Conservation (phyloP, 208 protist species). For the Leishmania gerbilli region DNA sequence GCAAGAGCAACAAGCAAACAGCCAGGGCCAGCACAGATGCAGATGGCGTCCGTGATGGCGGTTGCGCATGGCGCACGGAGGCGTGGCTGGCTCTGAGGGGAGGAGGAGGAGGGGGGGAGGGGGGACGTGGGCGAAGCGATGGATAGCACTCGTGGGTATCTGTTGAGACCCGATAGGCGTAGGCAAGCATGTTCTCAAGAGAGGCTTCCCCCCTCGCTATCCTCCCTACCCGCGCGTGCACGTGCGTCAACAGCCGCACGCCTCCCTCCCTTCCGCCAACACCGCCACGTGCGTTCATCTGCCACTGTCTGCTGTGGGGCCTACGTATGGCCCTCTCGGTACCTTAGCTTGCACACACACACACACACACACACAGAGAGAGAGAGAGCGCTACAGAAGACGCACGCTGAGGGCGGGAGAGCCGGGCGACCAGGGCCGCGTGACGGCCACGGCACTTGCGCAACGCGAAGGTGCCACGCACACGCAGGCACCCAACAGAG, state of each 20-base stretch:
- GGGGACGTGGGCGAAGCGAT: background rate
- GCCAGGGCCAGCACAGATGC: background rate
- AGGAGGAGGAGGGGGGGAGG: background rate
- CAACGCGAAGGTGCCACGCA: too few species aligned
- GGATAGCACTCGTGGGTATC: background rate
- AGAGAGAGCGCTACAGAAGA: too few species aligned
- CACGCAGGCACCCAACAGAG: background rate
- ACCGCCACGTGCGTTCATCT: background rate
- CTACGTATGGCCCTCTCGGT: too few species aligned
- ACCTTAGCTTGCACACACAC: too few species aligned
- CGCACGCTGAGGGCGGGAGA: too few species aligned
- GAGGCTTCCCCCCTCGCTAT: too few species aligned
- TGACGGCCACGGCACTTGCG: too few species aligned
- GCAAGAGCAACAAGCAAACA: background rate
- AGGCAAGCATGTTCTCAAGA: too few species aligned
- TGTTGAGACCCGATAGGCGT: background rate
- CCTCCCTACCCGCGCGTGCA: too few species aligned
- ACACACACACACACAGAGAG: too few species aligned
- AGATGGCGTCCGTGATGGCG: background rate
- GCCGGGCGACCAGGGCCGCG: too few species aligned
- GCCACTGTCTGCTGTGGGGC: background rate
- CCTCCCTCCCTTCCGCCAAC: background rate
- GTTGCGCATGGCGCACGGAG: background rate
- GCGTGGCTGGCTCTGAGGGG: background rate
- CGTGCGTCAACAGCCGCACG: background rate